Evolutionary conservation across 2,329 filamentous ascomycete genomes (phyloP), one percentile per base, ranked within the genome.

Genomic region (Fusarium concolor): DNA sequence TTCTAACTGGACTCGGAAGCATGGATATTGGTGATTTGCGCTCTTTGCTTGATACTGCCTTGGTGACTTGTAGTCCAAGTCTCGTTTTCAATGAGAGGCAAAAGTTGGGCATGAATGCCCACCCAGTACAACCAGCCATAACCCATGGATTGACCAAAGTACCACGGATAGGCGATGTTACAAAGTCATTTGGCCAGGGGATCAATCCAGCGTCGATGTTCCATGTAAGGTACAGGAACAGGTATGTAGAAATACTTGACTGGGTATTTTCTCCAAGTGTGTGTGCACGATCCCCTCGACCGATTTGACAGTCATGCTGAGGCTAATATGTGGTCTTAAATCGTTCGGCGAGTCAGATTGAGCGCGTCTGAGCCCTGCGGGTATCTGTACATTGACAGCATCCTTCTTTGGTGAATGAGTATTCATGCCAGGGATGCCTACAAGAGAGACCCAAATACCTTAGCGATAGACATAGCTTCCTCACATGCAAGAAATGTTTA

Each of bases 321-420:
- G 46, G 47, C 53, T 62, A 60, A 62, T 52, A 56, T 60, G 63
- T 53, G 47, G 55, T 45, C 47, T 61, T 65, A 28, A 47, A 57
- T 62, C 47, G 56, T 62, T 53, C 56, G 65, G 71, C 68, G 70
- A 74, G 68, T 70, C 58, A 72, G 65, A 74, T 71, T 50, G 51
- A 73, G 71, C 71, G 71, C 70, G 73, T 56, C 51, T 74, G 68
- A 74, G 62, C 41, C 60, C 52, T 8, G 61, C 35, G 24, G 62
- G 58, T 33, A 15, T 39, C 44, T 68, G 50, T 44, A 66, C 59
- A 20, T 50, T 8, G 24, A 38, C 41, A 35, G 29, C 9, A 35
- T 44, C 24, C 49, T 54, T 20, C 29, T n/a, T 54, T 54, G 49
- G 31, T 49, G 20, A 52, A 55, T 44, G 51, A 45, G 26, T 46